Evolutionary conservation across 176 grass and related monocot species (phyloP).

Genomic region (Carex scoparia): DNA sequence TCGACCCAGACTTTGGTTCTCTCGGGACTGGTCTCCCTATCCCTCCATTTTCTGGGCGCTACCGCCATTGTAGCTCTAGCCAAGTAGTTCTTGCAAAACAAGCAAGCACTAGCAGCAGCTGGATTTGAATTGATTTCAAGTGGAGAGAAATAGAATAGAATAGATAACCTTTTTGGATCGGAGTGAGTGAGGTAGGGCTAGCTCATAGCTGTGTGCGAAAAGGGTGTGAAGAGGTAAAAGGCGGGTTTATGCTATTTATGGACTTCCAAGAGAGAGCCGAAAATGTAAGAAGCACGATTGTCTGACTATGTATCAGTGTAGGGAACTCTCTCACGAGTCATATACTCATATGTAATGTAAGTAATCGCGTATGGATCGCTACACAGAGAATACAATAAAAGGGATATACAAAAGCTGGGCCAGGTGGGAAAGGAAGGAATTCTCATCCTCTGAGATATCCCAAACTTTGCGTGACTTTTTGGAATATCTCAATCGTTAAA

Average conservation of each 20-base stretch:
- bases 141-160: no score
- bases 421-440: background rate
- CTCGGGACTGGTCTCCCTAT: constrained; percentile 52
- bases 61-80: background rate
- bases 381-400: background rate
- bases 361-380: background rate
- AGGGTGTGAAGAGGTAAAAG: background rate
- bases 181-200: background rate
- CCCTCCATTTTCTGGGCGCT: constrained; percentile 30
- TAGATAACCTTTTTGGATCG: background rate
- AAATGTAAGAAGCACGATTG: background rate
- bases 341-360: no score
- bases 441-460: no score
- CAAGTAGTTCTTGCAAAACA: background rate
- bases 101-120: background rate
- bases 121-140: background rate
- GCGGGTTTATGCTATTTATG: constrained; percentile 12
- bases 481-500: no score
- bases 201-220: background rate
- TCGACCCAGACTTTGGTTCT: constrained; percentile 62
- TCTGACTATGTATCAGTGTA: background rate
- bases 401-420: background rate
- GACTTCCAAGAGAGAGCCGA: background rate
- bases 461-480: no score
- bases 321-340: background rate